phyloP scores from a whole-genome alignment of 2,329 filamentous ascomycete genomes.

The Hypoxylon sp. region DNA sequence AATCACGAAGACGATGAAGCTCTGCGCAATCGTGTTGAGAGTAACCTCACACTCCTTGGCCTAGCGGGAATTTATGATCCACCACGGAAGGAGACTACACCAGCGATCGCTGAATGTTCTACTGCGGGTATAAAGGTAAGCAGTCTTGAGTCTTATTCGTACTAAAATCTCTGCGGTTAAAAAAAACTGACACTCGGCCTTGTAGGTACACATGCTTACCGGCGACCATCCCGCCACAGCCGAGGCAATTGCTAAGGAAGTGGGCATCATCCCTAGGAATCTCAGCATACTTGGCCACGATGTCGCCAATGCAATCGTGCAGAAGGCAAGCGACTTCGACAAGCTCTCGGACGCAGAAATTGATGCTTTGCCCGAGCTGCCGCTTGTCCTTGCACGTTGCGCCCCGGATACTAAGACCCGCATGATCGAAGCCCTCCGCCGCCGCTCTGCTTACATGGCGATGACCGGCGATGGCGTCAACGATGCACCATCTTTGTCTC shows the following conservation, averaged over 20 bases:
- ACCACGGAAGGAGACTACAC: constrained; percentile 82
- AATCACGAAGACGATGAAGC: constrained; percentile 57
- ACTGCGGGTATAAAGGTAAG: constrained; percentile 76
- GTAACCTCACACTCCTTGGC: constrained; percentile 79
- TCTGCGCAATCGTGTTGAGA: constrained; percentile 74
- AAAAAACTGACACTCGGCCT: constrained; percentile 4
- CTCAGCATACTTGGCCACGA: constrained; percentile 70
- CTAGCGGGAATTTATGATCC: constrained; percentile 89
- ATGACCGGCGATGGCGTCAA: constrained; percentile 94
- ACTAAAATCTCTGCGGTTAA: not conserved
- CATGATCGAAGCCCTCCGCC: constrained; percentile 90
- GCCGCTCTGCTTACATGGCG: constrained; percentile 80
- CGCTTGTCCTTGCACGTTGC: constrained; percentile 85
- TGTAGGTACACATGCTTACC: constrained; percentile 80
- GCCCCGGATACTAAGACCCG: constrained; percentile 88
- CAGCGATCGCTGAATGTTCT: constrained; percentile 77
- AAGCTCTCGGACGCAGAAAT: constrained; percentile 80
- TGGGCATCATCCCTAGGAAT: constrained; percentile 79
- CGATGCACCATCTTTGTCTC: constrained; percentile 83
- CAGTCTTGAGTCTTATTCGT: not conserved
- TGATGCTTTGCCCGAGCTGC: constrained; percentile 79
- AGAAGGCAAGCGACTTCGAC: constrained; percentile 84
- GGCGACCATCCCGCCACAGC: constrained; percentile 86
- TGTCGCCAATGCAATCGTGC: constrained; percentile 77
- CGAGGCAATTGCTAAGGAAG: constrained; percentile 81